Conservation (phyloP, 306 rosid species). For the Hippophae gyantsensis region DNA sequence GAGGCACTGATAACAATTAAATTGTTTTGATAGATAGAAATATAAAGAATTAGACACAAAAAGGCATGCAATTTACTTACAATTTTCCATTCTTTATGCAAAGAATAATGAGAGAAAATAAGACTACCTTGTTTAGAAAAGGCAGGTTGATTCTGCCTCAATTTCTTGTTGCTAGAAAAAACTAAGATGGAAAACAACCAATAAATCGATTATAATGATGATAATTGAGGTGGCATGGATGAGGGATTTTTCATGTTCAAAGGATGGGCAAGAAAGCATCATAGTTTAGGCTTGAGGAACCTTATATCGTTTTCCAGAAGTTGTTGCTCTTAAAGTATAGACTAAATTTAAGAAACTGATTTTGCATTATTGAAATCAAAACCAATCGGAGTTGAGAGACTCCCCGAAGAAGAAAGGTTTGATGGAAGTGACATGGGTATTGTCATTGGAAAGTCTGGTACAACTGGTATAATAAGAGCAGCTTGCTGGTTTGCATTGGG, state of each 20-base stretch:
- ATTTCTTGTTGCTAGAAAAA: constrained; percentile 6
- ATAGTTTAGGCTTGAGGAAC: constrained; percentile 52
- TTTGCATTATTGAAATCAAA: too few relatives aligned
- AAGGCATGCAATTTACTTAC: too few relatives aligned
- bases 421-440: too few relatives aligned
- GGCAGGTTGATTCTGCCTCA: constrained; percentile 9
- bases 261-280: constrained; percentile 28
- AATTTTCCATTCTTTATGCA: not conserved
- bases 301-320: constrained; percentile 38
- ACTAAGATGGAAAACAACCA: constrained; percentile 43
- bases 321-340: constrained; percentile 50
- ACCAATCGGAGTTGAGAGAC: too few relatives aligned
- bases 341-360: constrained; percentile 17
- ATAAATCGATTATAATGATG: constrained; percentile 34
- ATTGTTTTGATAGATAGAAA: too few relatives aligned
- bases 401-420: too few relatives aligned
- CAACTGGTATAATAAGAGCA: too few relatives aligned
- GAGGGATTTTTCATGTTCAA: constrained; percentile 40
- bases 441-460: too few relatives aligned
- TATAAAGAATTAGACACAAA: too few relatives aligned
- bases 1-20: too few relatives aligned
- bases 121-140: constrained; percentile 14
- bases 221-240: constrained; percentile 22
- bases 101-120: not conserved
- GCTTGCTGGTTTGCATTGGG: too few relatives aligned